Base-by-base conservation (phyloP, 768 basidiomycete genomes). In the Russula brevipes region DNA sequence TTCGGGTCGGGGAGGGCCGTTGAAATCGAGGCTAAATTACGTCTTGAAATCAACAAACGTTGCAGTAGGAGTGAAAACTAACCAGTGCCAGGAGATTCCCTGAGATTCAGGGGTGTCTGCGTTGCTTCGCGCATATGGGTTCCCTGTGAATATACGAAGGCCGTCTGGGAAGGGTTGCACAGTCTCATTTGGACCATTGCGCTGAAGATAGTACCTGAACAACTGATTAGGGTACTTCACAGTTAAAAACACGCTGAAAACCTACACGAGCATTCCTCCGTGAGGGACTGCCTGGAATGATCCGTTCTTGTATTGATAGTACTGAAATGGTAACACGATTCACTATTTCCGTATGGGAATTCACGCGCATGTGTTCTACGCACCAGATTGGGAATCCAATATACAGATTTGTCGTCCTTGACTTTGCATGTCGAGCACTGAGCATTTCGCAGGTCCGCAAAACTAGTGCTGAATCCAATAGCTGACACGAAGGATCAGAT, bases 51-150 rank as follows among this genome's bases (percentile, higher is more conserved):
- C 45, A 61, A n/a, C 4, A 35, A 38, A 33, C 2, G 38, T 52
- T 39, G 31, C 60, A 61, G 56, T 69, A 57, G 54, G 8, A 1
- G 33, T 57, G 64, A 61, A 44, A 14, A 59, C 65, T 17, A 4
- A 66, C 66, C 71, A 69, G 52, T 66, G n/a, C 68, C 70, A 66
- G 68, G 69, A 3, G 66, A 74, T 64, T 68, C 69, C 42, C 65
- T 56, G 2, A 8, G 66, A 17, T 56, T 69, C 54, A 9, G 31
- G 33, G 60, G 51, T 24, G 46, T 19, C 53, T 68, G 54, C 57
- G 65, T 75, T 63, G 49, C 64, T 66, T 24, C 75, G 70, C n/a
- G 67, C 55, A 47, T 53, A 59, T 1, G 72, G 70, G 59, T 72
- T 58, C 11, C 75, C 75, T 2, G 66, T 39, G 2, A 75, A 17